Evolutionary conservation across 1,139 yeast genomes (phyloP).

Genomic region (Sugiyamaella xylanicola): DNA sequence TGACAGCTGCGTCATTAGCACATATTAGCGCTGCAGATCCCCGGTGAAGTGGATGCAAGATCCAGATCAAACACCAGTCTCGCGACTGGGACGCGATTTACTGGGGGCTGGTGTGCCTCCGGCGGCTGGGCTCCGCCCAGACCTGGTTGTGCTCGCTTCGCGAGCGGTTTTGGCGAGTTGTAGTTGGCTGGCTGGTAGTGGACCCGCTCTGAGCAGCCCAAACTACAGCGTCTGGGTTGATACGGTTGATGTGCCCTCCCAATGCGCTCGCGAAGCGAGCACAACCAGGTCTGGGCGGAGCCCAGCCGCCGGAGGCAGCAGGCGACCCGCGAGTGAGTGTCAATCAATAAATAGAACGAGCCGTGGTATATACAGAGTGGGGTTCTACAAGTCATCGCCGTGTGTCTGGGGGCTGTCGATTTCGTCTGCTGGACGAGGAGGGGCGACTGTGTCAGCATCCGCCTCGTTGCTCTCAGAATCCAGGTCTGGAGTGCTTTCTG

Average conservation of each 20-base stretch:
- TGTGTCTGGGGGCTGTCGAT: not conserved
- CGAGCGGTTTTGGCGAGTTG: too few relatives aligned
- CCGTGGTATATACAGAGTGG: not conserved
- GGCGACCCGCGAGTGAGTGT: not conserved
- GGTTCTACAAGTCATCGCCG: not conserved
- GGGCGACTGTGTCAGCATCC: not conserved
- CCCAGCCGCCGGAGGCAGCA: not conserved
- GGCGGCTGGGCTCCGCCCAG: constrained; percentile 1
- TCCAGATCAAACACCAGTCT: not conserved
- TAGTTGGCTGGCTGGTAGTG: too few relatives aligned
- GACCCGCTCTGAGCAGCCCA: too few relatives aligned
- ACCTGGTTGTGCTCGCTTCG: not conserved
- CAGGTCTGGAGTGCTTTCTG: not conserved
- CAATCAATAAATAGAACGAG: not conserved
- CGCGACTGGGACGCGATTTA: not conserved
- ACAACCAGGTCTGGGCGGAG: not conserved
- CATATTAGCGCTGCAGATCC: not conserved
- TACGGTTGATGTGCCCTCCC: too few relatives aligned
- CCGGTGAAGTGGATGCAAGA: not conserved
- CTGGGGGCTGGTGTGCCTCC: constrained; percentile 1
- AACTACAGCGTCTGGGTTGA: too few relatives aligned
- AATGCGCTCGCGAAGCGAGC: too few relatives aligned
- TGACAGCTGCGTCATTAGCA: not conserved
- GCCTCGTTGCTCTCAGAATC: not conserved
- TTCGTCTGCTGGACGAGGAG: not conserved